Base-by-base conservation (phyloP, 2,329 filamentous ascomycete genomes). In the Cercospora berteroae region DNA sequence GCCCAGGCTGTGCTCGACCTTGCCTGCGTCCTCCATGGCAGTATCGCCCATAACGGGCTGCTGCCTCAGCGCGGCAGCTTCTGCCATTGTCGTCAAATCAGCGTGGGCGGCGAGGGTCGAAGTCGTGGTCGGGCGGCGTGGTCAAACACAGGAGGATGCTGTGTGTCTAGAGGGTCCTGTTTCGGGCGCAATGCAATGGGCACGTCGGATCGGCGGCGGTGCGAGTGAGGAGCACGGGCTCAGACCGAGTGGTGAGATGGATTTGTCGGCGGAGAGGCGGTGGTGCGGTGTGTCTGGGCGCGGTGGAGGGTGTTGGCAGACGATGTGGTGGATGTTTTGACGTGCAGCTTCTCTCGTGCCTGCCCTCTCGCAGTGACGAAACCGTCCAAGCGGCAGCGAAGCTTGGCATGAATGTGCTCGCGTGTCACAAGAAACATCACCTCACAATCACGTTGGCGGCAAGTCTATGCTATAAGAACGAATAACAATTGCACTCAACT, bases 11-110 rank as follows among this genome's bases (percentile, higher is more conserved):
- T 88, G 87, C 79, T 91, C 89, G 72, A 91, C 89, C 82, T 94
- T 92, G 78, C 90, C 91, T 75, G 96, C 93, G 80, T 99, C 95
- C 85, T 97, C 94, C 95, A 99, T 99, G 82, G 96, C 97, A 78
- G 93, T 96, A 82, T 99, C 94, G 93, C 61, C 63, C 56, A 69
- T 67, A 31, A 69, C 63, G 57, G 72, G 68, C 69, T 72, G 75
- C 70, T 69, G 66, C 72, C 71, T 75, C 56, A 78, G 70, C 65
- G 75, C 76, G 66, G 76, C 75, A 73, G 76, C 76, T 72, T 78
- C 76, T 72, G 74, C 72, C 64, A 63, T 65, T 39, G 25, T 65
- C 20, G 63, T 56, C 44, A 56, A 60, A 29, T 60, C 59, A 61
- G 64, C 60, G 56, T 25, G 63, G 31, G 68, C 69, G 67, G 60